Base-by-base conservation (phyloP, 805 yeast genomes). In the Helenozyma baotianmanensis region DNA sequence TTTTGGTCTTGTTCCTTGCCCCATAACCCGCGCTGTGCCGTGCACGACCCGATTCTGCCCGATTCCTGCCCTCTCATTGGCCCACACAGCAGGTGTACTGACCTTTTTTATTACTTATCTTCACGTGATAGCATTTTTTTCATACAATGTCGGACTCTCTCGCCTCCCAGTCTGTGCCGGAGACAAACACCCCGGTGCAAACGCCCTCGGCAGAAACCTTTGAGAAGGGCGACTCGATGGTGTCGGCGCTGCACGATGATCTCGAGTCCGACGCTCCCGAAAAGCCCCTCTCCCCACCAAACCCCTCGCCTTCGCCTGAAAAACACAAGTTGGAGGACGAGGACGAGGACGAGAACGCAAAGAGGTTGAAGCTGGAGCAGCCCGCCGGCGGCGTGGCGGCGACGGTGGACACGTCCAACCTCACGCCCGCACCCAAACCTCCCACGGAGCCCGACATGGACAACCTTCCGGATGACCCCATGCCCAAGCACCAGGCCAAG, bases 401-500 rank as follows among this genome's bases (percentile, higher is more conserved):
- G 14, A 32, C 35, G 16, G 29, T 21, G 8, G 19, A 17, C 19
- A 17, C 19, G 7, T 17, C 25, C 14, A 28, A 28, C 9, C 26
- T 36, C 38, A 40, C 50, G 8, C 87, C 92, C 2, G 90, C 89
- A 3, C 89, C 92, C 9, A 72, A 76, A 37, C 92, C 92, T 1
- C 75, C 83, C 2, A 52, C 68, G 3, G 88, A 82, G 52, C 87
- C 89, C 0, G 88, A 81, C 48, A 73, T 80, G 80, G 51, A 74
- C 48, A 78, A 80, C 44, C 64, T 82, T 15, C 85, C 90, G 2
- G 65, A 48, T 9, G 52, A 68, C 42, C 90, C 95, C 12, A 62
- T 84, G 46, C 90, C 92, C 16, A 68, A 72, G 32, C 97, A 92
- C 59, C 97, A 92, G 60, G 72, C 75, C 48, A 82, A 82, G 51